Conservation (phyloP, 2,329 filamentous ascomycete species). For the Aspergillus neotritici region DNA sequence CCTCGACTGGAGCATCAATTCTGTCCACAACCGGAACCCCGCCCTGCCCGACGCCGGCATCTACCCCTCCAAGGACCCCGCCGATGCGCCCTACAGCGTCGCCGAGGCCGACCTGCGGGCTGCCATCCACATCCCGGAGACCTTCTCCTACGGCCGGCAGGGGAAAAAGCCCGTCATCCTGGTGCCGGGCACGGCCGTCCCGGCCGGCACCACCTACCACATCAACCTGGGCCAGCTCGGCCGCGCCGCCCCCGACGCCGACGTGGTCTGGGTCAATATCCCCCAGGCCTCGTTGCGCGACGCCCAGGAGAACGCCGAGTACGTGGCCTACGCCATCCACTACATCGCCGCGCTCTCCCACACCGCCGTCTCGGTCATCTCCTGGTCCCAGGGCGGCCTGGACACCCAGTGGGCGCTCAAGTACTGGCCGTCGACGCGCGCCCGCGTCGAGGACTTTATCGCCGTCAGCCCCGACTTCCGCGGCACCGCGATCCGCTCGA, state of each 20-base stretch:
- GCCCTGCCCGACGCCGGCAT: constrained; percentile 1
- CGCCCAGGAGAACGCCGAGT: constrained; percentile 50
- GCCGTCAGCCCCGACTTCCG: constrained; percentile 51
- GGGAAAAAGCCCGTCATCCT: constrained; percentile 46
- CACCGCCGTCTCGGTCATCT: constrained; percentile 43
- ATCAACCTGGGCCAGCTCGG: constrained; percentile 49
- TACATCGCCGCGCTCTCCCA: constrained; percentile 45
- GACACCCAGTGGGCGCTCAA: constrained; percentile 54
- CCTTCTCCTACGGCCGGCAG: constrained; percentile 43
- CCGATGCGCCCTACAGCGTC: constrained; percentile 47
- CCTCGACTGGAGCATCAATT: constrained; percentile 12
- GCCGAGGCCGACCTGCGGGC: constrained; percentile 43
- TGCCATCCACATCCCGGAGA: constrained; percentile 49
- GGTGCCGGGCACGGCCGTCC: constrained; percentile 49
- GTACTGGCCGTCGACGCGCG: constrained; percentile 51
- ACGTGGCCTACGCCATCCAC: constrained; percentile 54
- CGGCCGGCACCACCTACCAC: constrained; percentile 42
- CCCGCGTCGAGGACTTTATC: constrained; percentile 46
- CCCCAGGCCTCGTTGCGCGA: constrained; percentile 45
- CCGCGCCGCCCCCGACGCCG: constrained; percentile 36
- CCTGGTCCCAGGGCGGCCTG: constrained; percentile 53
- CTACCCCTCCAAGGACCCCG: constrained; percentile 18
- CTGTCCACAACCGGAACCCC: constrained; percentile 12
- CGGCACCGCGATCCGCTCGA: constrained; percentile 40
- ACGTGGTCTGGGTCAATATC: constrained; percentile 54